These are phyloP conservation scores for Cutaneotrichosporon curvatum DNA, from an alignment of 1,284 basidiomycete species.

Conservation along the genomic window DNA sequence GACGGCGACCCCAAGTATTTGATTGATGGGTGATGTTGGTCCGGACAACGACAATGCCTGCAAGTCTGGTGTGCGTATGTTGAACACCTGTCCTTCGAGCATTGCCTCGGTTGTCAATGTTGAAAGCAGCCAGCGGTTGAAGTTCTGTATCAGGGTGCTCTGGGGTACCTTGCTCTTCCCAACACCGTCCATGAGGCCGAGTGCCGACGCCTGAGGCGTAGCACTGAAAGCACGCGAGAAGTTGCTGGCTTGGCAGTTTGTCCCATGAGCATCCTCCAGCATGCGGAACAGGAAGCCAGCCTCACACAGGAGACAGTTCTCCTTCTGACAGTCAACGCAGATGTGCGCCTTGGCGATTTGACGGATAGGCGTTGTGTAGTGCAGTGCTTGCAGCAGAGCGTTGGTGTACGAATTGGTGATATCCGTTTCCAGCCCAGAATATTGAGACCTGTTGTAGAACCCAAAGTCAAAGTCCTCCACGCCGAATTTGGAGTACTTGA, in stretches of 20 bases:
- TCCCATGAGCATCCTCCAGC: conserved; percentile 89
- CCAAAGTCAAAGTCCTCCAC: conserved; percentile 98
- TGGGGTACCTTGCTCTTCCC: conserved; percentile 66
- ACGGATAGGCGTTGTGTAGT: conserved; percentile 73
- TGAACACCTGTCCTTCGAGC: conserved; percentile 31
- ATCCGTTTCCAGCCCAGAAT: conserved; percentile 91
- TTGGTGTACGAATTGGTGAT: conserved; percentile 98
- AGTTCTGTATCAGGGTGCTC: conserved; percentile 82
- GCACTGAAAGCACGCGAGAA: conserved; percentile 88
- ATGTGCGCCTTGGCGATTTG: conserved; percentile 84
- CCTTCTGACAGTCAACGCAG: conserved; percentile 72
- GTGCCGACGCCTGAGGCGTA: conserved; percentile 65
- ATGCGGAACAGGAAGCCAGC: conserved; percentile 91
- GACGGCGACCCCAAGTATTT: conserved; percentile 69
- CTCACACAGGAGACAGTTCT: conserved; percentile 91
- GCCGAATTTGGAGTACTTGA: conserved; percentile 98
- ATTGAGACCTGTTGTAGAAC: conserved; percentile 84
- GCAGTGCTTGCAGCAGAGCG: conserved; percentile 78
- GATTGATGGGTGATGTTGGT: conserved; percentile 59
- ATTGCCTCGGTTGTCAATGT: conserved; percentile 37
- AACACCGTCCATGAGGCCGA: conserved; percentile 86
- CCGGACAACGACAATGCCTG: conserved; percentile 8
- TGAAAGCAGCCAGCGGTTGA: conserved; percentile 81
- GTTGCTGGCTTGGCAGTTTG: conserved; percentile 93
- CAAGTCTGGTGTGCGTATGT: conserved; percentile 15